A percentile compares a stretch with the other conserved stretches of the same genome.
These are phyloP conservation scores for Starmerella geochares DNA, from an alignment of 805 yeast species.

Conservation along the genomic window DNA sequence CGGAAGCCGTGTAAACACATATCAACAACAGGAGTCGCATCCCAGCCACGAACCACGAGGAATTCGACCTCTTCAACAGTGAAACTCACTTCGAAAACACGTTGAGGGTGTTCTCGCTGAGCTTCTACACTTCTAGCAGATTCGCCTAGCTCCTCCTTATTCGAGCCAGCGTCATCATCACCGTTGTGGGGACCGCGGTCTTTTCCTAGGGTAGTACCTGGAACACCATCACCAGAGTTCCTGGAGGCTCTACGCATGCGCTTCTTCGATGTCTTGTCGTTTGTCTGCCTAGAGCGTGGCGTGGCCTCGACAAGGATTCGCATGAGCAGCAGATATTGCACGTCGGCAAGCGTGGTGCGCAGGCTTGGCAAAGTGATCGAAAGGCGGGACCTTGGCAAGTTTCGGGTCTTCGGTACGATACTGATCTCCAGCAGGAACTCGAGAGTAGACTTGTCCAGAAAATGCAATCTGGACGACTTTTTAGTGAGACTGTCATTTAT, in stretches of 20 bases:
- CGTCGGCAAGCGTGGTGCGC: constrained; percentile 66
- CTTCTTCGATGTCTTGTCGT: not conserved
- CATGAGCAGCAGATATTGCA: constrained; percentile 83
- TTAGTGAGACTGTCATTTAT: constrained; percentile 43
- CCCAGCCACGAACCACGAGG: constrained; percentile 56
- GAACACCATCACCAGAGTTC: not conserved
- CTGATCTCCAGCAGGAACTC: constrained; percentile 69
- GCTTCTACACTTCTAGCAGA: constrained; percentile 13
- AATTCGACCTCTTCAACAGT: constrained; percentile 54
- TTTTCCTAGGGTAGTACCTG: not conserved
- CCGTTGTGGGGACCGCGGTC: not conserved
- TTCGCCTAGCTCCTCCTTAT: not conserved
- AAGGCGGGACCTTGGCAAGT: constrained; percentile 59
- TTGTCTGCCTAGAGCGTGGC: constrained; percentile 35
- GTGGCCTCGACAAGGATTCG: constrained; percentile 57
- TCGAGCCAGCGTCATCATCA: not conserved
- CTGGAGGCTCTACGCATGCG: not conserved
- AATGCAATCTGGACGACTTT: constrained; percentile 41
- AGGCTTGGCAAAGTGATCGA: constrained; percentile 70
- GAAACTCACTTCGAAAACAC: constrained; percentile 60
- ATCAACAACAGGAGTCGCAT: constrained; percentile 63
- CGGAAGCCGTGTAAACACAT: constrained; percentile 56
- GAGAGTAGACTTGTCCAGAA: constrained; percentile 67
- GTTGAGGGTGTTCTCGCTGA: constrained; percentile 37
- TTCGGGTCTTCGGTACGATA: constrained; percentile 69